These are phyloP conservation scores for Rhodotorula mucilaginosa DNA, from an alignment of 1,284 basidiomycete species.

Conservation along the genomic window DNA sequence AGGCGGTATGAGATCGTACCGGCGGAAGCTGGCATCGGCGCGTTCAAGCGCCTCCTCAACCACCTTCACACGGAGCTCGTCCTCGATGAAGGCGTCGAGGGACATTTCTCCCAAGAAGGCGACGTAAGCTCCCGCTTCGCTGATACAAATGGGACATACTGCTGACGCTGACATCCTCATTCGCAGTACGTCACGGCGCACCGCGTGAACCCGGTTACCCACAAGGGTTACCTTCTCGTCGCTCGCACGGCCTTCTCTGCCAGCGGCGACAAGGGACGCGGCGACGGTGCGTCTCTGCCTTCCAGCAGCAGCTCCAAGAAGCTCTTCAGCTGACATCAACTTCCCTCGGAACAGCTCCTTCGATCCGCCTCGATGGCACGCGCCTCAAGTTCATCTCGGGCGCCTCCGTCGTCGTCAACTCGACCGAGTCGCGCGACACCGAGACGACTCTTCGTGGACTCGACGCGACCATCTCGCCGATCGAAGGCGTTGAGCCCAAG, in stretches of 20 bases:
- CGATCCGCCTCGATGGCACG: constrained; percentile 72
- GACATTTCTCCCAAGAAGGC: constrained; percentile 91
- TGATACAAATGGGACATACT: no score
- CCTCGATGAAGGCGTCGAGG: constrained; percentile 74
- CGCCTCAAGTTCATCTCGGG: constrained; percentile 77
- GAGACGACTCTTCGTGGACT: constrained; percentile 66
- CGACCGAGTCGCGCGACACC: constrained; percentile 62
- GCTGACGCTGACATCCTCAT: background rate
- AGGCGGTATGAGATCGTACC: constrained; percentile 65
- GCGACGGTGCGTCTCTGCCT: constrained; percentile 55
- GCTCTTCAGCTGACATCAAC: background rate
- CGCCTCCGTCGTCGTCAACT: constrained; percentile 65
- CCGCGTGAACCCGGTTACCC: constrained; percentile 82
- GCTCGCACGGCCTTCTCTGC: constrained; percentile 84
- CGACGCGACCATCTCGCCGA: constrained; percentile 52
- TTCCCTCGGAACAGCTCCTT: constrained; percentile 59
- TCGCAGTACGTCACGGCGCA: constrained; percentile 83
- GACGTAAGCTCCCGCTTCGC: constrained; percentile 60
- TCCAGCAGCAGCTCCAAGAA: fast-evolving
- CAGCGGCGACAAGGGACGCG: constrained; percentile 51
- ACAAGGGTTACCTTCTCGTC: constrained; percentile 84
- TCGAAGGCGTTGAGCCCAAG: constrained; percentile 50
- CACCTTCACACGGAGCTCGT: constrained; percentile 86
- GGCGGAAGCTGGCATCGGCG: constrained; percentile 59
- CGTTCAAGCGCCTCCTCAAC: constrained; percentile 78